Conservation (phyloP, 306 rosid species). For the Quercus alba region DNA sequence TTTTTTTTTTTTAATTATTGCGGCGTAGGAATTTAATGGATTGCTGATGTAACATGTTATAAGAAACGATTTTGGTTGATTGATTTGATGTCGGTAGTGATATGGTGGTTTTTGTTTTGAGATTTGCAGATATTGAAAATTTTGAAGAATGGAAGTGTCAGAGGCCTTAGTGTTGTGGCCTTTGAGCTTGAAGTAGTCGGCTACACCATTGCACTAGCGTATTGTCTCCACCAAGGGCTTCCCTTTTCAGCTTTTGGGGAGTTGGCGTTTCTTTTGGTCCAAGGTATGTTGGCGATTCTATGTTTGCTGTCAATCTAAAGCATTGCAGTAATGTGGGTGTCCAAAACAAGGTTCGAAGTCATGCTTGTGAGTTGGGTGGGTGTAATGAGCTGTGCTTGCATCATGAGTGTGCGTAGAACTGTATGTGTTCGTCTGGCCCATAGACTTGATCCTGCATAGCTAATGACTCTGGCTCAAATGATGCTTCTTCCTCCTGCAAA, state of each 20-base stretch:
- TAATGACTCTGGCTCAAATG: too few species aligned
- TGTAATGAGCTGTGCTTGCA: not conserved
- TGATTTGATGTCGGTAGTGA: not conserved
- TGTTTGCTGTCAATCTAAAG: not conserved
- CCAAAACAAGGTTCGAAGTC: not conserved
- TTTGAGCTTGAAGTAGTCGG: conserved; percentile 91
- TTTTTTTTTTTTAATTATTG: not conserved
- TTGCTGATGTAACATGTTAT: not conserved
- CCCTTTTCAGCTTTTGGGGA: conserved; percentile 96
- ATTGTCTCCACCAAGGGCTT: conserved; percentile 89
- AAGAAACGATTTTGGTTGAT: not conserved
- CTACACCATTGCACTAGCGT: conserved; percentile 83
- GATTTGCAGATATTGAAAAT: conserved; percentile 68
- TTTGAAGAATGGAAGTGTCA: conserved; percentile 62
- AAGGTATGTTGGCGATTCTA: conserved; percentile 45
- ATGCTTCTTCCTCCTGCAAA: too few species aligned
- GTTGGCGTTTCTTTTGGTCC: conserved; percentile 75
- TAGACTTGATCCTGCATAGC: not conserved
- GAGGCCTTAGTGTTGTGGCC: conserved; percentile 81
- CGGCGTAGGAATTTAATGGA: not conserved
- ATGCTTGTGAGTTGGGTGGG: not conserved
- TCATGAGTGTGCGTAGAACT: not conserved
- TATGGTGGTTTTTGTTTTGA: not conserved
- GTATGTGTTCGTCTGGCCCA: not conserved
- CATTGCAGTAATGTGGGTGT: not conserved